These are phyloP conservation scores for Puccinia sorghi DNA, from an alignment of 1,284 basidiomycete genomes.

Conservation along the genomic window DNA sequence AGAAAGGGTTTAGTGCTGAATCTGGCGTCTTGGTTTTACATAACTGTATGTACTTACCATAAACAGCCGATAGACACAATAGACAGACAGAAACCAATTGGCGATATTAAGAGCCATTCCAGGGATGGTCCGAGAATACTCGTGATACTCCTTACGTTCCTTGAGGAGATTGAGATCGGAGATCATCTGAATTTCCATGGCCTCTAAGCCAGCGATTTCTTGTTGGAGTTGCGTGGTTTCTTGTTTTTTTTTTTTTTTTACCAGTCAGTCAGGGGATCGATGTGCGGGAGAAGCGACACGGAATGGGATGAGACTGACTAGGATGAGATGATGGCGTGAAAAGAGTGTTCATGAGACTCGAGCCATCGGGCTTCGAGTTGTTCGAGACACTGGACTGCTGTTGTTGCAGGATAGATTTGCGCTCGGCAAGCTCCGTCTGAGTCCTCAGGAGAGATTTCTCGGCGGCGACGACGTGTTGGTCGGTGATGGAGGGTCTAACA, in stretches of 20 bases:
- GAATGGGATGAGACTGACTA: slow-evolving; percentile 17
- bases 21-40: no score
- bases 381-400: slow-evolving; percentile 53
- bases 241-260: neutral
- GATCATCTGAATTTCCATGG: slow-evolving; percentile 59
- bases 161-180: slow-evolving; percentile 58
- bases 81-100: slow-evolving; percentile 59
- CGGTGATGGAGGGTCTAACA: slow-evolving; percentile 55
- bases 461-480: slow-evolving; percentile 54
- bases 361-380: slow-evolving; percentile 15
- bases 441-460: slow-evolving; percentile 55
- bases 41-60: slow-evolving; percentile 51
- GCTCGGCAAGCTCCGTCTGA: slow-evolving; percentile 53
- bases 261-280: no score
- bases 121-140: slow-evolving; percentile 56
- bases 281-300: neutral
- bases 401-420: slow-evolving; percentile 36
- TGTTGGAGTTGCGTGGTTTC: slow-evolving; percentile 57
- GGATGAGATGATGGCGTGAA: slow-evolving; percentile 50
- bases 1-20: no score
- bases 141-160: slow-evolving; percentile 56
- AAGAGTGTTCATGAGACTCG: slow-evolving; percentile 51
- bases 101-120: slow-evolving; percentile 57
- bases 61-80: slow-evolving; percentile 58
- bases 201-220: slow-evolving; percentile 59